Evolutionary conservation across 331 rosid species (phyloP), one percentile per base, ranked within the genome.

Genomic region (Erythrophleum ivorense): DNA sequence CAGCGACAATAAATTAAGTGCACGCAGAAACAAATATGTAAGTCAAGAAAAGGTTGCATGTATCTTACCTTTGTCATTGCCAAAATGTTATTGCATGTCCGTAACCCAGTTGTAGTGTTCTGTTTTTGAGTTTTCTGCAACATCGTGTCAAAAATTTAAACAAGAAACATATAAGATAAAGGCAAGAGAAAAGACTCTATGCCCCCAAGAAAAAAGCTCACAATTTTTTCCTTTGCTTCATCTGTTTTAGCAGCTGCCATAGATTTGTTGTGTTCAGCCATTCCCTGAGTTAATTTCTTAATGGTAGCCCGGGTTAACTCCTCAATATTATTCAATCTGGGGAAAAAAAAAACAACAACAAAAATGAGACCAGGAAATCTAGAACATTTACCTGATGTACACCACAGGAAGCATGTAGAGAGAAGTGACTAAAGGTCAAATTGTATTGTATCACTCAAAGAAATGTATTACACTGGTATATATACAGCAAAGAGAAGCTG

Each of bases 281-380:
- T 94, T 87, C 99, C 99, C 82, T 96, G 99, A 72, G 99, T 96
- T 86, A 96, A 89, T 81, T 96, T 96, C 93, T 94, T 96, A 77
- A 92, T 92, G 49, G 99, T 96, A 53, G 97, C 98, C 75, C 97
- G 92, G 78, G 99, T 91, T 77, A 92, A 91, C 88, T 94, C 99
- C 89, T 94, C 99, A 41, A 96, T 88, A 2, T 89, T 94, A 80
- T 89, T 94, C 91, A 96, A 89, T 90, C 99, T 96, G 91, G 60
- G 55, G 6, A 14, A 14, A 63, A 14, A 13, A 12, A 11, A 18
- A 31, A 69, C 45, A 68, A 5, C n/a, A 21, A 14, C 21, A 31
- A 70, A 55, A 67, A 81, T 12, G 71, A 75, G n/a, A 84, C 43
- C 6, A 45, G 21, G 58, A n/a, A 38, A 59, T 21, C 40, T 29